Evolutionary conservation across 352 stramenopile species (phyloP).

Genomic region (Phytophthora tentaculata): DNA sequence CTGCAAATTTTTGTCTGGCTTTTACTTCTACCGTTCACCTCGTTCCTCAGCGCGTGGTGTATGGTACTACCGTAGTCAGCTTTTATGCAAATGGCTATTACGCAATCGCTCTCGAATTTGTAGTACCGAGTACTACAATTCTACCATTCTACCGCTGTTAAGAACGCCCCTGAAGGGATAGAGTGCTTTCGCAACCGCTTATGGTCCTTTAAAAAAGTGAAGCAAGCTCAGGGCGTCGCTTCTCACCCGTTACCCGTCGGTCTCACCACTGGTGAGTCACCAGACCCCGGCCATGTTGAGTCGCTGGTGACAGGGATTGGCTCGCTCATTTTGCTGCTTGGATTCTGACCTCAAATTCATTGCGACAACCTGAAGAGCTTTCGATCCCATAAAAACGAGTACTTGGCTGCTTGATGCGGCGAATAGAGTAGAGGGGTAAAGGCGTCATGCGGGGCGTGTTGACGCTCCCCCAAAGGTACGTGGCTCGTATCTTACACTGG

Average conservation of each 20-base stretch:
- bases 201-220: no score
- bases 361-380: slow-evolving; percentile 28
- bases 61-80: no score
- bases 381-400: slow-evolving; percentile 26
- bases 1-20: no score
- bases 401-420: slow-evolving; percentile 2
- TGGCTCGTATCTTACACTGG: slow-evolving; percentile 27
- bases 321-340: slow-evolving; percentile 32
- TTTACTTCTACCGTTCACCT: no score
- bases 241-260: slow-evolving; percentile 34
- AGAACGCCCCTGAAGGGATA: no score
- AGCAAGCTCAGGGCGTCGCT: slow-evolving; percentile 22
- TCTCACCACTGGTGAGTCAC: slow-evolving; percentile 14
- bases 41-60: no score
- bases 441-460: slow-evolving; percentile 4
- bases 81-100: no score
- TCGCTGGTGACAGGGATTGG: slow-evolving; percentile 15
- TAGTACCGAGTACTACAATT: no score
- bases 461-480: slow-evolving; percentile 19
- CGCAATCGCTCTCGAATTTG: no score
- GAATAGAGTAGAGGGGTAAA: slow-evolving; percentile 3
- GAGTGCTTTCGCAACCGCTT: slow-evolving; percentile 23
- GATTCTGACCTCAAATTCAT: slow-evolving; percentile 19
- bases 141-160: no score
- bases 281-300: slow-evolving; percentile 23